Evolutionary conservation across 148 eudicot genomes (phyloP).

Genomic region (Vaccinium corymbosum): DNA sequence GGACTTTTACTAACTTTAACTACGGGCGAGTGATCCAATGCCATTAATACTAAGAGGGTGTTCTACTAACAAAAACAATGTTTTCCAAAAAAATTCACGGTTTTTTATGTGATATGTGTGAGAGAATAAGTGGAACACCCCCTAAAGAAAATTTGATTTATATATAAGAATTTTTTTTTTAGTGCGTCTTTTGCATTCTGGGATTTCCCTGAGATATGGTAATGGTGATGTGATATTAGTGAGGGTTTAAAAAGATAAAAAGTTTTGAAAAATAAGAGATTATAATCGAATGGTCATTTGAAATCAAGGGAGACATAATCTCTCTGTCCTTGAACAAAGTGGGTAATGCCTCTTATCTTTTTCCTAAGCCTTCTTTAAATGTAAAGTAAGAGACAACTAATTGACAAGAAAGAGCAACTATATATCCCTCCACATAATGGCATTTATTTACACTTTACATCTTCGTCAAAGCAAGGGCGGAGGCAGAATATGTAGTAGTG

Average conservation of each 20-base stretch:
- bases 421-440: constrained; percentile 10
- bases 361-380: constrained; percentile 11
- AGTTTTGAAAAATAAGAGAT: neutral
- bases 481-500: too few species aligned
- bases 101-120: too few species aligned
- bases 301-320: constrained; percentile 42
- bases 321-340: constrained; percentile 32
- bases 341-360: constrained; percentile 21
- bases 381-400: constrained; percentile 21
- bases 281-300: constrained; percentile 29
- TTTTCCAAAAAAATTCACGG: too few species aligned
- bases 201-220: neutral
- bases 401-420: constrained; percentile 57
- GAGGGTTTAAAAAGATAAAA: constrained; percentile 16
- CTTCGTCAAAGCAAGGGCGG: neutral
- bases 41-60: too few species aligned
- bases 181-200: too few species aligned
- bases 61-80: too few species aligned
- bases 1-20: too few species aligned
- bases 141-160: too few species aligned
- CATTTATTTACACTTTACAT: constrained; percentile 4
- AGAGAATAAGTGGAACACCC: too few species aligned
- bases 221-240: constrained; percentile 26
- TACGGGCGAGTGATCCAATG: too few species aligned
- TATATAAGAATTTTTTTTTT: too few species aligned